Evolutionary conservation across 2,329 filamentous ascomycete species (phyloP), one percentile per base, ranked within the genome.

Genomic region (Cadophora sp.): DNA sequence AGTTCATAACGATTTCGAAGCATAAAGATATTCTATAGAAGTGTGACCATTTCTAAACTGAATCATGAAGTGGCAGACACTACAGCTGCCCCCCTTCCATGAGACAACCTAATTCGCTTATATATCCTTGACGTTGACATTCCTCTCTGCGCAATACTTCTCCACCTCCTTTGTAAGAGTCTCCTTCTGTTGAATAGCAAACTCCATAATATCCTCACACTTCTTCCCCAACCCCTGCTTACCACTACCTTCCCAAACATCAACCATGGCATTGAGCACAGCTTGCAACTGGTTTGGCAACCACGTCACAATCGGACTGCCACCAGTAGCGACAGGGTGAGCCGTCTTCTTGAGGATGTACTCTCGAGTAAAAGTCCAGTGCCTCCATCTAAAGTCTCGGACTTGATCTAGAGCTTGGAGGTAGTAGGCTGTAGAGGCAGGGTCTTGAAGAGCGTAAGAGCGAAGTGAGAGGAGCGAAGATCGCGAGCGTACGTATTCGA

Each of bases 321-420:
- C 92, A 1, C 92, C 92, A 0, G 92, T 95, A 0, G 92, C 92
- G 1, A 90, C 93, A 0, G 92, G 91, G 77, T 95, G 91, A 22
- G 82, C 83, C 0, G 90, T 94, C 76, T 88, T 87, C 83, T 93
- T 93, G 71, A 95, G 85, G 74, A 95, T 94, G 77, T 95, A 95
- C 83, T 94, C 92, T 68, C 92, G 85, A 1, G 91, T 92, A 77
- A 95, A 95, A 78, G 91, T 92, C 92, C 92, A 95, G 79, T 95
- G 92, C 7, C 92, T 84, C 91, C 92, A 95, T 68, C 92, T 83
- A 82, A 95, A 95, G 77, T 93, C 91, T 66, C 92, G 87, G 9
- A 95, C 91, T 79, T 94, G 89, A 77, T 95, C 85, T 59, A 94
- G 83, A 29, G 89, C 83, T 70, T 86, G 82, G 4, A 92, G 82